Base-by-base conservation (phyloP, 2,329 filamentous ascomycete genomes). In the Fusarium verrucosum region DNA sequence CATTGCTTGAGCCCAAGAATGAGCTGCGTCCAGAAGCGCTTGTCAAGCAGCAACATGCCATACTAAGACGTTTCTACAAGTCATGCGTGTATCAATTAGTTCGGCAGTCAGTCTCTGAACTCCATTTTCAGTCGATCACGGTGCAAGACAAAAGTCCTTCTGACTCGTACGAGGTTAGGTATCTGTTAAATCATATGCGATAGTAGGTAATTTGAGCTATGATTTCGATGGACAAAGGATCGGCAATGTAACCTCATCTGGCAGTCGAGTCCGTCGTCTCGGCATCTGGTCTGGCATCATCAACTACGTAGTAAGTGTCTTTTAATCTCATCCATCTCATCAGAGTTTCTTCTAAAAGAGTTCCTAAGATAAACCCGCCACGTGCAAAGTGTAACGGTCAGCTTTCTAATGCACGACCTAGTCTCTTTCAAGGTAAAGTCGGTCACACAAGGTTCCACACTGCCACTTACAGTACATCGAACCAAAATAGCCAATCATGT, bases 211-310 rank as follows among this genome's bases (percentile, higher is more conserved):
- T 49, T 28, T 33, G 7, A 59, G 45, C 23, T 20, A 32, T 22
- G 20, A 26, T 37, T 17, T 57, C 42, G 37, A 51, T 37, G 38
- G n/a, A 44, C 19, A 52, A 28, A 16, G 23, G 20, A 23, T 49
- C 56, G 58, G 56, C 37, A 41, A 49, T 43, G 56, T 55, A 61
- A 56, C 58, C 56, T 54, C 47, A 61, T 61, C 25, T 32, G 30
- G 58, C 17, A 47, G 30, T 30, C 19, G 30, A 36, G 45, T 42
- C 52, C 52, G 52, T 43, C 17, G 36, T 35, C 36, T 52, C 30
- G 19, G 36, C 23, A 22, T 35, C 41, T 22, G 46, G 51, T 28
- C 40, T 35, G 16, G n/a, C n/a, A n/a, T n/a, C n/a, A n/a, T n/a
- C n/a, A n/a, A n/a, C n/a, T n/a, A n/a, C n/a, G n/a, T n/a, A 54